Conservation (phyloP, 2,329 filamentous ascomycete genomes). For the Fusarium brevicatenulatum region DNA sequence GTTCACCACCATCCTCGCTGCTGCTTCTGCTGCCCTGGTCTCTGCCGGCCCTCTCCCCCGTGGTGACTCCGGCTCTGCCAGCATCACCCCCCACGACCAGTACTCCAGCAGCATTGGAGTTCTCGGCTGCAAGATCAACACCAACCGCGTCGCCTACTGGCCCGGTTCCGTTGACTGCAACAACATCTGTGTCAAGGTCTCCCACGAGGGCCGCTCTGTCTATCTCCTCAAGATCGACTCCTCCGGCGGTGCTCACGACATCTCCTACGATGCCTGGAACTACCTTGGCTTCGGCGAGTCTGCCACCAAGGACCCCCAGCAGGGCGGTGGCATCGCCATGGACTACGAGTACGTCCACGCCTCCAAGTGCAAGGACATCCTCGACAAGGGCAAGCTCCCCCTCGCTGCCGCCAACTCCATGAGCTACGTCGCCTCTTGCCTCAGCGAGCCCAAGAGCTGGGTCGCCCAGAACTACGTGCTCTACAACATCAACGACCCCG, state of each 20-base stretch:
- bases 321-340: conserved; percentile 63
- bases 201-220: conserved; percentile 58
- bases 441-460: conserved; percentile 58
- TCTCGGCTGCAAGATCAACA: conserved; percentile 69
- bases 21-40: conserved; percentile 44
- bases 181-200: conserved; percentile 66
- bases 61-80: conserved; percentile 44
- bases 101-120: conserved; percentile 68
- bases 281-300: conserved; percentile 62
- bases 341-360: conserved; percentile 60
- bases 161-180: conserved; percentile 63
- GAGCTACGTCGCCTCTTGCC: conserved; percentile 61
- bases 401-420: conserved; percentile 67
- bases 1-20: conserved; percentile 47
- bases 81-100: conserved; percentile 64
- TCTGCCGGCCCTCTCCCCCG: conserved; percentile 44
- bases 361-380: conserved; percentile 60
- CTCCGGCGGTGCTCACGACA: conserved; percentile 66
- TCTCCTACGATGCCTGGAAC: conserved; percentile 72
- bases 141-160: conserved; percentile 71
- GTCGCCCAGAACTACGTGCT: conserved; percentile 63
- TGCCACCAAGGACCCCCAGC: conserved; percentile 57
- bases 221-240: conserved; percentile 68
- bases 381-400: conserved; percentile 62
- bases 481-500: conserved; percentile 63